Conservation (phyloP, 768 basidiomycete genomes). For the Agrocybe praecox region DNA sequence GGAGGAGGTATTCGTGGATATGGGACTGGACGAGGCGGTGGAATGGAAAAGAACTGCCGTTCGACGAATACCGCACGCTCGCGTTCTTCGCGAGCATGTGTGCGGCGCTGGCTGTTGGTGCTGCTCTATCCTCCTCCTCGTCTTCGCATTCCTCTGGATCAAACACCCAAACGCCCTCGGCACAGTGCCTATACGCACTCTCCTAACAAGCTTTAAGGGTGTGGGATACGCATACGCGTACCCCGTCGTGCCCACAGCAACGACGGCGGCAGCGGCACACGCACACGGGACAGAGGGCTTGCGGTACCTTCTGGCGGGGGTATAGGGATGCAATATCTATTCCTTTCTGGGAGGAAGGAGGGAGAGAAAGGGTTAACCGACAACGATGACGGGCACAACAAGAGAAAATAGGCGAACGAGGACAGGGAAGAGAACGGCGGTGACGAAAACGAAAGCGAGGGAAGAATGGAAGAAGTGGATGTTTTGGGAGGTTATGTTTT, state of each 20-base stretch:
- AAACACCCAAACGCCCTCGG: too few relatives aligned
- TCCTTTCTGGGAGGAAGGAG: conserved; percentile 13
- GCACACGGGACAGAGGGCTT: conserved; percentile 32
- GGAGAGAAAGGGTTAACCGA: too few relatives aligned
- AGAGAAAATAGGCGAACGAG: too few relatives aligned
- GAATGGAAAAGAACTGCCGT: not conserved
- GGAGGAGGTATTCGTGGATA: too few relatives aligned
- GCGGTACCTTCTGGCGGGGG: conserved; percentile 63
- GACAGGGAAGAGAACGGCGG: too few relatives aligned
- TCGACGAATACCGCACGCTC: conserved; percentile 17
- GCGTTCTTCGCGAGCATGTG: conserved; percentile 62
- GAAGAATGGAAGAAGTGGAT: conserved; percentile 41
- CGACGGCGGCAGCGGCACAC: too few relatives aligned
- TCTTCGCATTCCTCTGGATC: too few relatives aligned
- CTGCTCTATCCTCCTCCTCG: conserved; percentile 19
- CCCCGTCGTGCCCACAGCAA: conserved; percentile 12
- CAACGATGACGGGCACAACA: too few relatives aligned
- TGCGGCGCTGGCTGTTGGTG: conserved; percentile 63
- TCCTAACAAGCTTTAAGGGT: conserved; percentile 38
- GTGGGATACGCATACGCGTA: conserved; percentile 38
- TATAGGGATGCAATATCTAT: conserved; percentile 48
- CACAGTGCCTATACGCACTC: conserved; percentile 37
- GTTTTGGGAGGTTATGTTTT: conserved; percentile 83
- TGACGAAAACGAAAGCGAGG: too few relatives aligned
- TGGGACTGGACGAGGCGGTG: conserved; percentile 11